phyloP scores from a whole-genome alignment of 1,284 basidiomycete species.

The Ustanciosporium gigantosporum region DNA sequence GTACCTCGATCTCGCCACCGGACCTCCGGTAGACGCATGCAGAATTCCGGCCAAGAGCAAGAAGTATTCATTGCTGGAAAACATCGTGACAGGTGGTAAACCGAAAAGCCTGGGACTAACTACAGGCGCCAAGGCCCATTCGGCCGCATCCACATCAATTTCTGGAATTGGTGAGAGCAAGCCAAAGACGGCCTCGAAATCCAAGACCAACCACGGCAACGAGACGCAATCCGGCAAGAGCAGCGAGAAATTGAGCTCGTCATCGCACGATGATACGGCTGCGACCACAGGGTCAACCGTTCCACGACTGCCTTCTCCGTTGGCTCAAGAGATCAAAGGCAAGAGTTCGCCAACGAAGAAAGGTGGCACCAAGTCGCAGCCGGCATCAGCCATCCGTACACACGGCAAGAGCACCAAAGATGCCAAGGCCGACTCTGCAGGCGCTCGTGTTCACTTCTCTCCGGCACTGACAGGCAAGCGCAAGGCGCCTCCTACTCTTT shows the following conservation, averaged over 20 bases:
- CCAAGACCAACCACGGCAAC: neutral
- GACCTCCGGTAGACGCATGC: slow-evolving; percentile 62
- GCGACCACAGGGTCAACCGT: slow-evolving; percentile 5
- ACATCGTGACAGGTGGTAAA: slow-evolving; percentile 62
- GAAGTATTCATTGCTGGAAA: slow-evolving; percentile 61
- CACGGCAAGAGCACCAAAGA: slow-evolving; percentile 35
- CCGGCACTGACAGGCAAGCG: slow-evolving; percentile 59
- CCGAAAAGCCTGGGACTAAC: slow-evolving; percentile 49
- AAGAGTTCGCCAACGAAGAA: slow-evolving; percentile 7
- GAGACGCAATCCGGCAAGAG: no score
- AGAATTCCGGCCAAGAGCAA: slow-evolving; percentile 62
- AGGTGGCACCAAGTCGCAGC: slow-evolving; percentile 22
- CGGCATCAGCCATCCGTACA: slow-evolving; percentile 28
- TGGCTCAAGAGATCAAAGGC: slow-evolving; percentile 32
- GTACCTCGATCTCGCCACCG: slow-evolving; percentile 64
- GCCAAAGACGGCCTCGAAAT: neutral
- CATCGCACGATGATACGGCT: slow-evolving; percentile 7
- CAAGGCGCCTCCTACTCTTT: slow-evolving; percentile 44
- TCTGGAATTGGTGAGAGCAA: neutral
- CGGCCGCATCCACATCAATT: neutral
- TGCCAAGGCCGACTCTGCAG: slow-evolving; percentile 12
- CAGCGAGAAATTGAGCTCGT: slow-evolving; percentile 3
- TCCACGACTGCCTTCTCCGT: slow-evolving; percentile 24
- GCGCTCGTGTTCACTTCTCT: slow-evolving; percentile 45
- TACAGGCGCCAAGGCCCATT: slow-evolving; percentile 45